Conservation (phyloP, 306 rosid species). For the Gynostemma pentaphyllum region DNA sequence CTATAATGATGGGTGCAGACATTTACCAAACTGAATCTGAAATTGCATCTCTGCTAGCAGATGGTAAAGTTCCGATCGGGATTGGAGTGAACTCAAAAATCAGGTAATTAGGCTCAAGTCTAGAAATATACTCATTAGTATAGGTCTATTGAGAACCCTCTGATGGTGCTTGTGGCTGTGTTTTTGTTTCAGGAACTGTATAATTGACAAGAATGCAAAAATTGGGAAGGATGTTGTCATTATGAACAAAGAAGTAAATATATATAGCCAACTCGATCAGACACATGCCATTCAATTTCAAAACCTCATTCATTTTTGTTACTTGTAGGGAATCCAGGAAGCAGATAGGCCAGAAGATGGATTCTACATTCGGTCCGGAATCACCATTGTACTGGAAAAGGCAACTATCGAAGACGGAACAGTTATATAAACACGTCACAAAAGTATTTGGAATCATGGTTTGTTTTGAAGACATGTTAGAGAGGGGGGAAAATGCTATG, state of each 20-base stretch:
- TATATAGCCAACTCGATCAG: not conserved
- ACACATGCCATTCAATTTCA: not conserved
- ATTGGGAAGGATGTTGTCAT: conserved; percentile 67
- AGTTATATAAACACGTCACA: conserved; percentile 35
- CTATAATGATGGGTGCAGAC: conserved; percentile 96
- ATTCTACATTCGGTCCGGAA: conserved; percentile 72
- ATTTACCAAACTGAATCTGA: conserved; percentile 86
- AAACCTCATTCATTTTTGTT: not conserved
- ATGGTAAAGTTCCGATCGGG: conserved; percentile 77
- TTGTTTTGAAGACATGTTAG: not conserved
- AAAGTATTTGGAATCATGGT: not conserved
- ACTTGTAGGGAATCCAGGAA: conserved; percentile 60
- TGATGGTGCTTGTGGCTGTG: not conserved
- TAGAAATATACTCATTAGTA: not conserved
- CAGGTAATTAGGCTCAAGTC: conserved; percentile 28
- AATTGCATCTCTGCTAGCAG: conserved; percentile 66
- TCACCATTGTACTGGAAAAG: conserved; percentile 62
- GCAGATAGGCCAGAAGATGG: conserved; percentile 76
- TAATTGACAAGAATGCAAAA: conserved; percentile 84
- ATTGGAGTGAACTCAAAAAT: conserved; percentile 69
- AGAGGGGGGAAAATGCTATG: not conserved
- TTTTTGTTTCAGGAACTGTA: conserved; percentile 52
- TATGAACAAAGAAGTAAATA: conserved; percentile 70
- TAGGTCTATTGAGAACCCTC: not conserved
- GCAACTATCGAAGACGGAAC: conserved; percentile 57